A percentile compares a stretch with the other conserved stretches of the same genome.
Conservation (phyloP, 208 protist genomes). For the Trypanosoma vivax region DNA sequence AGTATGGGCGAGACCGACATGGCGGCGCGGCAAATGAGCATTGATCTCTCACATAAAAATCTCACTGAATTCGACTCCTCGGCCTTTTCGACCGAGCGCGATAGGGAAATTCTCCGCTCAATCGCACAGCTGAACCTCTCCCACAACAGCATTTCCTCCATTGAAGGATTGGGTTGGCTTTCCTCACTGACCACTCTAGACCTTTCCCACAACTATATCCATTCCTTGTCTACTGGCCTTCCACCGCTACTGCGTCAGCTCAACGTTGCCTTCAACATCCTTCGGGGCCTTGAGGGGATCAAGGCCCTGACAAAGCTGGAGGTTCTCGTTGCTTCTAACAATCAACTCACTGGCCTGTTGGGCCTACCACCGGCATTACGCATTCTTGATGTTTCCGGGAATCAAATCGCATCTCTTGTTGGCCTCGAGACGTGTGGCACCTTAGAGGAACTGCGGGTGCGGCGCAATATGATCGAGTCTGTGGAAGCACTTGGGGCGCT, state of each 20-base stretch:
- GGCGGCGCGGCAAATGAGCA: slow-evolving; percentile 23
- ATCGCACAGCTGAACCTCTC: slow-evolving; percentile 63
- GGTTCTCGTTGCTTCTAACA: slow-evolving; percentile 61
- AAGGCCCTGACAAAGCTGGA: slow-evolving; percentile 39
- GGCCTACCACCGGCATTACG: slow-evolving; percentile 48
- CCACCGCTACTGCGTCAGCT: slow-evolving; percentile 15
- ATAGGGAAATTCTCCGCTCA: slow-evolving; percentile 39
- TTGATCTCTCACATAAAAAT: slow-evolving; percentile 43
- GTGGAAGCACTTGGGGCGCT: slow-evolving; percentile 34
- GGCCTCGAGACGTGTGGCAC: slow-evolving; percentile 51
- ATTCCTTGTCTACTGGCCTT: slow-evolving; percentile 31
- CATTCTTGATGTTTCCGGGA: slow-evolving; percentile 51
- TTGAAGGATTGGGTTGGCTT: slow-evolving; percentile 44
- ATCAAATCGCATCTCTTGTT: slow-evolving; percentile 33
- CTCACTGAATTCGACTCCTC: slow-evolving; percentile 65
- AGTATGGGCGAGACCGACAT: background rate
- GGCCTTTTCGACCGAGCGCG: slow-evolving; percentile 39
- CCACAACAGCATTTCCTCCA: slow-evolving; percentile 50
- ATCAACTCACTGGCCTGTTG: slow-evolving; percentile 46
- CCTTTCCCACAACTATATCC: slow-evolving; percentile 71
- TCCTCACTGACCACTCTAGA: slow-evolving; percentile 39
- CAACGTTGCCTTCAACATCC: slow-evolving; percentile 21
- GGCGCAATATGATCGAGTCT: slow-evolving; percentile 54
- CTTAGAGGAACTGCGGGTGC: slow-evolving; percentile 42
- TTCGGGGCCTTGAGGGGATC: slow-evolving; percentile 29